A percentile compares a stretch with the other conserved stretches of the same genome.
These are phyloP conservation scores for Macrolepiota dolichaula DNA, from an alignment of 768 basidiomycete genomes.

Conservation along the genomic window DNA sequence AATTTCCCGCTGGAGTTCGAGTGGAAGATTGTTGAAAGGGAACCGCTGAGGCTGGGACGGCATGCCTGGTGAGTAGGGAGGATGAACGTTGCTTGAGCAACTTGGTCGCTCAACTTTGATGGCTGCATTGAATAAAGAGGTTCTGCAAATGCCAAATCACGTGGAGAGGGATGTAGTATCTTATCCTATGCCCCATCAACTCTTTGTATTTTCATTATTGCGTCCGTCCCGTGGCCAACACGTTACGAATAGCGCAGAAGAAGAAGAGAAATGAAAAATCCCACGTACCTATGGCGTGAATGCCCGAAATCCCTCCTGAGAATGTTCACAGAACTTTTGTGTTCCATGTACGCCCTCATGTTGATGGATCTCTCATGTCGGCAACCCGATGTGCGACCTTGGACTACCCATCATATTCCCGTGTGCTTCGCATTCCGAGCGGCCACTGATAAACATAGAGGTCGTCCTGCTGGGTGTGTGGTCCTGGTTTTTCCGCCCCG, in stretches of 20 bases:
- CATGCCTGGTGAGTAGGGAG: constrained; percentile 18
- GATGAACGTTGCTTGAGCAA: constrained; percentile 20
- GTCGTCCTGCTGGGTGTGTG: background rate
- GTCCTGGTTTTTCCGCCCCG: background rate
- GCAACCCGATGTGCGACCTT: background rate
- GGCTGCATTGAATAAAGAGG: constrained; percentile 17
- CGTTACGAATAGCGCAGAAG: background rate
- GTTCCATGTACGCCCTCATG: background rate
- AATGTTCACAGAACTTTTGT: constrained; percentile 8
- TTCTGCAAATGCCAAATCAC: constrained; percentile 26
- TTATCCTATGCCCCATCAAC: constrained; percentile 1
- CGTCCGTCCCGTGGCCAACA: constrained; percentile 10
- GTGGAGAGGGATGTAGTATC: constrained; percentile 21
- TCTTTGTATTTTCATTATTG: constrained; percentile 16
- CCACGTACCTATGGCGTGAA: constrained; percentile 1
- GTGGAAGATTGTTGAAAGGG: constrained; percentile 30
- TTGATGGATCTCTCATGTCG: constrained; percentile 1
- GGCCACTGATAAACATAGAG: background rate
- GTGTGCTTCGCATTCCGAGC: background rate
- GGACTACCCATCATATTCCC: constrained; percentile 1
- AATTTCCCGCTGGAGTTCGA: constrained; percentile 38
- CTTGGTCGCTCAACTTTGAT: constrained; percentile 20
- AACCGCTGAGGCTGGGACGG: constrained; percentile 17
- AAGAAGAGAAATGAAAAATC: background rate
- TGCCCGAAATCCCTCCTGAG: constrained; percentile 1